phyloP scores from a whole-genome alignment of 495 filamentous ascomycete genomes.

The Penicillium herquei region DNA sequence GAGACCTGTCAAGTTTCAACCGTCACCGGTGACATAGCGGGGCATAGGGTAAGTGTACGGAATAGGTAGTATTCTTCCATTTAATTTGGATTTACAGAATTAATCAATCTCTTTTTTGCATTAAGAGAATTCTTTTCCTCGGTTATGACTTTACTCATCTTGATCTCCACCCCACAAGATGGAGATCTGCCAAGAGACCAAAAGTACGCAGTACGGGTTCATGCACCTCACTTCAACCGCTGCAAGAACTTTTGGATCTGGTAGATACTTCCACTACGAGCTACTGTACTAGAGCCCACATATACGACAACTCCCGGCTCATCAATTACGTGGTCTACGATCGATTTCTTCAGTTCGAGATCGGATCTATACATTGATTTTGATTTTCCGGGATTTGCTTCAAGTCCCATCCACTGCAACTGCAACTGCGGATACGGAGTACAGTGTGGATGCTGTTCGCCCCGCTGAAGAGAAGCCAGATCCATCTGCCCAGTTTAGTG shows the following conservation, averaged over 20 bases:
- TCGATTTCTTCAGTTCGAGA: conserved; percentile 13
- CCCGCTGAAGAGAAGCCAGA: conserved; percentile 5
- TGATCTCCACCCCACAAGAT: conserved; percentile 4
- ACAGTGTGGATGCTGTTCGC: neutral
- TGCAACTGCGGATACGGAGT: conserved; percentile 2
- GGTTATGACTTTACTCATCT: neutral
- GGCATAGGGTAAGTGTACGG: neutral
- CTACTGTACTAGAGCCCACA: conserved; percentile 4
- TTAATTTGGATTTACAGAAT: neutral
- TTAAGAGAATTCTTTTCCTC: neutral
- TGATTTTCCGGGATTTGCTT: neutral
- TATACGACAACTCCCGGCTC: neutral
- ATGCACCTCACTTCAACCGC: conserved; percentile 14
- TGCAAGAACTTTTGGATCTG: conserved; percentile 14
- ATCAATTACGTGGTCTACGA: conserved; percentile 9
- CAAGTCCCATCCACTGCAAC: neutral
- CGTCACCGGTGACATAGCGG: conserved; percentile 12
- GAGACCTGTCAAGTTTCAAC: conserved; percentile 28
- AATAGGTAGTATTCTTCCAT: neutral
- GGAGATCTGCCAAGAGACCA: conserved; percentile 9
- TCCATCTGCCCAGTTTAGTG: neutral
- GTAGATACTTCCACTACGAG: conserved; percentile 9
- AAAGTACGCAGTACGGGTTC: conserved; percentile 19
- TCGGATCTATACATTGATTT: conserved; percentile 6
- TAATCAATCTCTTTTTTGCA: neutral